A percentile compares a stretch with the other conserved stretches of the same genome.
These are phyloP conservation scores for Pyropia yezoensis DNA, from an alignment of 23 red algal species.

Conservation along the genomic window DNA sequence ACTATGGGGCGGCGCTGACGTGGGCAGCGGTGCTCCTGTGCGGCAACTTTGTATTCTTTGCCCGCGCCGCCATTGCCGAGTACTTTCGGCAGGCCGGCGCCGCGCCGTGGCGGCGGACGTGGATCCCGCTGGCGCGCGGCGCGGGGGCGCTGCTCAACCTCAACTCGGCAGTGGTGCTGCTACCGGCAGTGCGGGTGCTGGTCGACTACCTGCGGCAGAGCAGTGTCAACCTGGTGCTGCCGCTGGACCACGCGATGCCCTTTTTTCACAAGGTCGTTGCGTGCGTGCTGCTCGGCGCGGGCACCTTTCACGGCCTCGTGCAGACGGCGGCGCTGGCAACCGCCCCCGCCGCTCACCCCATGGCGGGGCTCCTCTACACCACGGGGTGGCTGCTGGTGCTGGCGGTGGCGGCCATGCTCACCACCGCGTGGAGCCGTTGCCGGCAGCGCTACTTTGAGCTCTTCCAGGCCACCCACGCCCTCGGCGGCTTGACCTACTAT, in stretches of 20 bases:
- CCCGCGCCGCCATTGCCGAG: constrained; percentile 27
- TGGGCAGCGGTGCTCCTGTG: constrained; percentile 30
- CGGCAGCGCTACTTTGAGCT: constrained; percentile 42
- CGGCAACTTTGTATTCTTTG: constrained; percentile 45
- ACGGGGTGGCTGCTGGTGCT: constrained; percentile 42
- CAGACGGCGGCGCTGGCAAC: constrained; percentile 15
- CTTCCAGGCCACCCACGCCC: constrained; percentile 51
- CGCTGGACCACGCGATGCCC: constrained; percentile 57
- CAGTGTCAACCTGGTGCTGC: constrained; percentile 37
- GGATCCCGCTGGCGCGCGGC: constrained; percentile 50
- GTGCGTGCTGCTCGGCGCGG: constrained; percentile 20
- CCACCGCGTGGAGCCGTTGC: constrained; percentile 21
- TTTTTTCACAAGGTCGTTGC: constrained; percentile 50
- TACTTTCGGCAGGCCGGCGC: constrained; percentile 21
- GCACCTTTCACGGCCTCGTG: constrained; percentile 38
- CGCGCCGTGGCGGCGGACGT: constrained; percentile 19
- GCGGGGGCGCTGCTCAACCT: constrained; percentile 45
- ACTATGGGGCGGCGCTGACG: constrained; percentile 36
- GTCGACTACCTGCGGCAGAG: constrained; percentile 29
- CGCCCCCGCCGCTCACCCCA: constrained; percentile 6
- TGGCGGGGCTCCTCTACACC: constrained; percentile 11
- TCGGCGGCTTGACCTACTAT: constrained; percentile 29
- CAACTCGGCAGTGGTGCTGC: constrained; percentile 45
- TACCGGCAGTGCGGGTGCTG: constrained; percentile 24
- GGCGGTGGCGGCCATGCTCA: constrained; percentile 13